Conservation (phyloP, 257 asterid species). For the Craterostigma plantagineum region DNA sequence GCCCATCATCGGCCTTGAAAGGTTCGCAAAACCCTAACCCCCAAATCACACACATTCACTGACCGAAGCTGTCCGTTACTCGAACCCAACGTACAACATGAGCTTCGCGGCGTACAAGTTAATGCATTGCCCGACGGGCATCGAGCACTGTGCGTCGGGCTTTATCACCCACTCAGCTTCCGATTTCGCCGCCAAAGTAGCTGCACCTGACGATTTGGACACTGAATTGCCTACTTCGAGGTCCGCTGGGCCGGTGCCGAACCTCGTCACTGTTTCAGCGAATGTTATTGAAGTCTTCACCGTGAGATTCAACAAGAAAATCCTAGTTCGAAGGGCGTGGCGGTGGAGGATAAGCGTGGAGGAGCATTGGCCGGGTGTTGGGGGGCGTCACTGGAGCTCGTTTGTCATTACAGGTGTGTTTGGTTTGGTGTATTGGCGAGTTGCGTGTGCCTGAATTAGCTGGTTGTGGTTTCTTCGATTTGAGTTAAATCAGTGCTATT, state of each 20-base stretch:
- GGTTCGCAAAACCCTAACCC: too few species aligned
- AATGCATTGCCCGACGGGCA: constrained; percentile 89
- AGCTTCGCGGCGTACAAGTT: constrained; percentile 77
- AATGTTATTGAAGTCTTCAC: constrained; percentile 65
- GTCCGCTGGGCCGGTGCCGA: constrained; percentile 58
- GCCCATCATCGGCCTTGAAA: too few species aligned
- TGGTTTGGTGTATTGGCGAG: background rate
- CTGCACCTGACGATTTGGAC: constrained; percentile 54
- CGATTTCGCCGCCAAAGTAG: constrained; percentile 30
- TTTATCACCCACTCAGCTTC: constrained; percentile 61
- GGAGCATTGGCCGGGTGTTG: constrained; percentile 65
- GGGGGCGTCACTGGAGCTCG: constrained; percentile 77
- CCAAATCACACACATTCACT: too few species aligned
- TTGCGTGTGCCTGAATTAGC: too few species aligned
- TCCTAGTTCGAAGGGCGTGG: constrained; percentile 22
- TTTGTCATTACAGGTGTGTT: constrained; percentile 64
- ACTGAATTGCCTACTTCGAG: constrained; percentile 49
- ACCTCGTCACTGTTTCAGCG: constrained; percentile 60
- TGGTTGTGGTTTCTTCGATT: too few species aligned
- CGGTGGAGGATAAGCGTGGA: constrained; percentile 54
- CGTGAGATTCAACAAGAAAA: constrained; percentile 51
- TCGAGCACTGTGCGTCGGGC: constrained; percentile 82
- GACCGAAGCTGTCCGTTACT: too few species aligned
- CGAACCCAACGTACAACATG: constrained; percentile 19
- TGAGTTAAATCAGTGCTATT: too few species aligned